These are phyloP conservation scores for Phytophthora syringae DNA, from an alignment of 352 stramenopile species.

Conservation along the genomic window DNA sequence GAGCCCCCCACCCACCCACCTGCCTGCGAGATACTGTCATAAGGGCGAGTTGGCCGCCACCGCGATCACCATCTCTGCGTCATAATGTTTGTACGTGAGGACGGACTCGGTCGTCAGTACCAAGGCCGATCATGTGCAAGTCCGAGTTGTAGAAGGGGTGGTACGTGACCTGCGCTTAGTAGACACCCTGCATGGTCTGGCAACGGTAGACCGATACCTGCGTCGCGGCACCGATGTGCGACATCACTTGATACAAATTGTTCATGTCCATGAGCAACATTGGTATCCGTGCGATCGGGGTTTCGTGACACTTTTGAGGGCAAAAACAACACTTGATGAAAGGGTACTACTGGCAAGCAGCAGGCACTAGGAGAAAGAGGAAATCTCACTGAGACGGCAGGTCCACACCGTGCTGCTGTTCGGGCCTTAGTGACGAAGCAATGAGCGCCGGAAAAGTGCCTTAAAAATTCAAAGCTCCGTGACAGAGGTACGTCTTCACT, in stretches of 20 bases:
- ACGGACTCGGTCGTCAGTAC: conserved; percentile 30
- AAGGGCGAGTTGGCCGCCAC: conserved; percentile 52
- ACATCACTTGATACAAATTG: conserved; percentile 39
- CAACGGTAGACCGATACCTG: conserved; percentile 40
- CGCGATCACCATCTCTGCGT: conserved; percentile 55
- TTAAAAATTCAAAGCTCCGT: too few relatives aligned
- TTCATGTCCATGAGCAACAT: conserved; percentile 33
- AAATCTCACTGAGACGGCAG: too few relatives aligned
- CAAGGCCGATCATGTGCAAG: conserved; percentile 30
- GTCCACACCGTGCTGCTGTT: too few relatives aligned
- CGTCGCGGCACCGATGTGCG: conserved; percentile 26
- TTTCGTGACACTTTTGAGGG: too few relatives aligned
- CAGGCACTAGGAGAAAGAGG: too few relatives aligned
- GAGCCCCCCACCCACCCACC: too few relatives aligned
- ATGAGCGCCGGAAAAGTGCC: too few relatives aligned
- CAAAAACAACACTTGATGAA: too few relatives aligned
- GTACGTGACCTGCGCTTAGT: conserved; percentile 36
- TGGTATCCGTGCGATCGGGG: too few relatives aligned
- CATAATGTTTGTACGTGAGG: conserved; percentile 5
- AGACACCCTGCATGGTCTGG: conserved; percentile 37
- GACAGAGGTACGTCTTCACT: too few relatives aligned
- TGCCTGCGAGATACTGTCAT: conserved; percentile 68
- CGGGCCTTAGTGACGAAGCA: too few relatives aligned
- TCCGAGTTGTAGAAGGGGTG: conserved; percentile 34
- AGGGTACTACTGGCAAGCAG: too few relatives aligned